Evolutionary conservation across 2,329 filamentous ascomycete species (phyloP).

Genomic region (Metarhizium album): DNA sequence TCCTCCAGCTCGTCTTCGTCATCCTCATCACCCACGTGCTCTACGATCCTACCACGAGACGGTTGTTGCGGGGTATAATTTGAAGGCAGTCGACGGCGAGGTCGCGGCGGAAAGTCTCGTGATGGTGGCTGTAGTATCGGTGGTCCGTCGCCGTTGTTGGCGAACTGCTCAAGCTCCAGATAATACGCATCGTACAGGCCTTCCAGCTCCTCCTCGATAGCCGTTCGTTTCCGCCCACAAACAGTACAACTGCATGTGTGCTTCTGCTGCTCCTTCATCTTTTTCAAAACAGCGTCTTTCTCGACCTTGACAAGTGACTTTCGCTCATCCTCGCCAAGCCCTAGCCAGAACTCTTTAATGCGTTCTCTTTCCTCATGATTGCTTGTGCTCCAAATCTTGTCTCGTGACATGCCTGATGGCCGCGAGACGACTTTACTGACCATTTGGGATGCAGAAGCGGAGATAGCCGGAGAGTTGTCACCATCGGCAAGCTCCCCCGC

Average conservation of each 20-base stretch:
- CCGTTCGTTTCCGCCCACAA: constrained; percentile 88
- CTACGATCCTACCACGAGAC: constrained; percentile 64
- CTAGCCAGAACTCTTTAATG: constrained; percentile 97
- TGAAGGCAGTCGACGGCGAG: constrained; percentile 45
- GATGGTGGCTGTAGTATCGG: constrained; percentile 37
- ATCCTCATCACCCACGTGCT: constrained; percentile 48
- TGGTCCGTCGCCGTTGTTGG: constrained; percentile 65
- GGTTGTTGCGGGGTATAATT: constrained; percentile 56
- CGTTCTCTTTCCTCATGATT: constrained; percentile 90
- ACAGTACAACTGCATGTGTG: constrained; percentile 98
- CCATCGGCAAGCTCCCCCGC: constrained; percentile 12
- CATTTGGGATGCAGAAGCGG: constrained; percentile 7
- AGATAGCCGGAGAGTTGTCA: constrained; percentile 6
- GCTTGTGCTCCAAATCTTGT: constrained; percentile 96
- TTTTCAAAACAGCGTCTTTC: constrained; percentile 93
- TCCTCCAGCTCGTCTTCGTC: constrained; percentile 45
- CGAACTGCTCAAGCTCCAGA: constrained; percentile 94
- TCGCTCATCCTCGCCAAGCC: constrained; percentile 84
- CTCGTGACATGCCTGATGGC: constrained; percentile 47
- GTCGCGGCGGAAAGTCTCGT: constrained; percentile 50
- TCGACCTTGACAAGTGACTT: constrained; percentile 95
- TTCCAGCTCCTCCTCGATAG: constrained; percentile 96
- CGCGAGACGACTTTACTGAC: constrained; percentile 19
- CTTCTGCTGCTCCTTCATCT: constrained; percentile 99
- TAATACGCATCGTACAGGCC: constrained; percentile 98